Evolutionary conservation across 345 rosid species (phyloP), one percentile per base, ranked within the genome.

Genomic region (Murraya koenigii): DNA sequence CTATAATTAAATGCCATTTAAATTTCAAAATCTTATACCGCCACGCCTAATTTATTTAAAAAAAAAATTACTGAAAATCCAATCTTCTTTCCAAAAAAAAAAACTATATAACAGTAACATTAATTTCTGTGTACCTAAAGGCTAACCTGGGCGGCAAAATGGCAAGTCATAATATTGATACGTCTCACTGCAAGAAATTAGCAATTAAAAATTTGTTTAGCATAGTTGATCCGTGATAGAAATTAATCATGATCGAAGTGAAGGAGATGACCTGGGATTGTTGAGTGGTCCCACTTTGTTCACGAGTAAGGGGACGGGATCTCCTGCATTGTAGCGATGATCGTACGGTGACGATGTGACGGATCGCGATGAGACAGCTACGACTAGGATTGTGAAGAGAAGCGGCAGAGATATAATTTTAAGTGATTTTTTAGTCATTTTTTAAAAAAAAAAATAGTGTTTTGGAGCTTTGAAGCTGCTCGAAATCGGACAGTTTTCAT

Each of bases 91-190:
- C 32, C 0, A 17, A 41, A 20, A n/a, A 17, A 41, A 20, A n/a
- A 25, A 47, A 1, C 9, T 6, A 63, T 6, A 35, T 1, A 19
- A 47, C 23, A 36, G 22, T 39, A 28, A 66, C 49, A 52, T 2
- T 11, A 4, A 20, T 58, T 32, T 33, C 36, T 8, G n/a, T 2
- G 58, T 23, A 75, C 70, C 74, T 71, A 82, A 85, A 78, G 25
- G 22, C 97, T 87, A 85, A 95, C 98, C 98, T 93, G 93, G 92
- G 61, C 56, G 82, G 85, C 97, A 95, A 70, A 92, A 92, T 6
- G 97, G 98, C 77, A 95, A 83, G 69, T 88, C 93, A 69, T 92
- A 90, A 81, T 87, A 95, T 56, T 74, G 84, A 79, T 95, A 93
- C 19, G 97, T 90, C 89, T 90, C 99, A 78, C 97, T 92, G 97